Percentiles rank a stretch among this genome's conserved stretches.
Conservation (phyloP, 2,329 filamentous ascomycete genomes). For the Calonectria montana region DNA sequence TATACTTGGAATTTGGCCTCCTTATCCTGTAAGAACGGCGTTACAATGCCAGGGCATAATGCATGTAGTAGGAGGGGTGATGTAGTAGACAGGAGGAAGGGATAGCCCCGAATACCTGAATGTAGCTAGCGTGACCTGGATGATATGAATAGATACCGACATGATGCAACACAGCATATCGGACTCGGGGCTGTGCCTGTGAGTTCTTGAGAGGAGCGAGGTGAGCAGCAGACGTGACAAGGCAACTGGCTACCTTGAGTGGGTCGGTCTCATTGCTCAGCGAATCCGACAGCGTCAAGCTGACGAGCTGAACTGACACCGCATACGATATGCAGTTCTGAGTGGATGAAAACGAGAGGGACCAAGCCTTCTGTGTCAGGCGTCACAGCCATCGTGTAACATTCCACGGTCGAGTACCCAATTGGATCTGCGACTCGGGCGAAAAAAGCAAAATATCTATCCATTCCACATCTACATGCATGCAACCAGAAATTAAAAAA, state of each 20-base stretch:
- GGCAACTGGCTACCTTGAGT: not conserved
- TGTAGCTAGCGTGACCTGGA: not conserved
- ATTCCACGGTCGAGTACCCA: not conserved
- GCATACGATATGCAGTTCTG: not conserved
- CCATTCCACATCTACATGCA: too few species aligned
- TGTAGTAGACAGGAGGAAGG: not conserved
- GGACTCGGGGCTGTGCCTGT: not conserved
- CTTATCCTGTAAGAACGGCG: too few species aligned
- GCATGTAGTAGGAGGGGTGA: too few species aligned
- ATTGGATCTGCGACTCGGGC: not conserved
- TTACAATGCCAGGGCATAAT: not conserved
- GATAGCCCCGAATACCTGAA: not conserved
- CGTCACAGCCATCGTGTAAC: not conserved
- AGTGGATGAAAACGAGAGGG: not conserved
- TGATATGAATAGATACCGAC: not conserved
- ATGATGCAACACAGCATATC: not conserved
- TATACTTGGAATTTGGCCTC: too few species aligned
- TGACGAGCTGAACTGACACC: not conserved
- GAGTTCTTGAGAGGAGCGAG: not conserved
- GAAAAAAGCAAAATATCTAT: not conserved
- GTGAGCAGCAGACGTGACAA: not conserved
- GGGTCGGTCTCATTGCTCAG: not conserved
- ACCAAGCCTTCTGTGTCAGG: constrained; percentile 1
- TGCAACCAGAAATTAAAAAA: too few species aligned
- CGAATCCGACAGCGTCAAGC: not conserved